Base-by-base conservation (phyloP, 164 flowering plant genomes). In the Hamamelis virginiana region DNA sequence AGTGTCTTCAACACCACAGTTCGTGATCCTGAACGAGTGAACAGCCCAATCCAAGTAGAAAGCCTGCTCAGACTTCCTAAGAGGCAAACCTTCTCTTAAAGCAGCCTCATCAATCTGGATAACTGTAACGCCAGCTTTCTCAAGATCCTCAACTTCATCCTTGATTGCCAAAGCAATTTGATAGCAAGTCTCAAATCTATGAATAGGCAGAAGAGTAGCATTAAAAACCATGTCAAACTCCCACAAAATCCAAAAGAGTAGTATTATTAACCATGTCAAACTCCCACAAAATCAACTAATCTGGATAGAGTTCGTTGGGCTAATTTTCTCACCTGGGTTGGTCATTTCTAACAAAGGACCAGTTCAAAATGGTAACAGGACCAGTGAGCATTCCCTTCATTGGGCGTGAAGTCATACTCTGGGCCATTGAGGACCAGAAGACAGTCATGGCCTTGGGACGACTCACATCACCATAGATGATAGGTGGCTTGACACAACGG, bases 361-460 rank as follows among this genome's bases (percentile, higher is more conserved):
- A 89, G 84, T 86, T 86, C 46, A 89, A 80, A 69, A 89, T 89
- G 67, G 93, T 89, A 57, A 89, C 93, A 10, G 93, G 93, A 53
- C 91, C 93, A 5, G 93, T 89, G 61, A 89, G 90, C 93, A 89
- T 87, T 67, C 93, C 93, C 83, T 89, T 89, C 91, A 89, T 85
- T 60, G 91, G 93, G 50, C 88, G 89, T 4, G 69, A 4, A 43
- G 93, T 89, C 85, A 89, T 80, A 77, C 89, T 85, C 80, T 89
- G 93, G 15, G 91, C 91, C 23, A 65, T 67, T 11, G 87, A 74
- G 16, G 93, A 89, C 93, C 93, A 89, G 84, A 86, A 85, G 64
- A 89, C 89, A 3, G 93, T 89, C 89, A 89, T 89, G 47, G 93
- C 67, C 68, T 82, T 83, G 58, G 93, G 93, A 45, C 93, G 87